Percentiles rank a stretch among this genome's conserved stretches.
These are phyloP conservation scores for Schizothecium vesticola DNA, from an alignment of 495 filamentous ascomycete genomes.

Conservation along the genomic window DNA sequence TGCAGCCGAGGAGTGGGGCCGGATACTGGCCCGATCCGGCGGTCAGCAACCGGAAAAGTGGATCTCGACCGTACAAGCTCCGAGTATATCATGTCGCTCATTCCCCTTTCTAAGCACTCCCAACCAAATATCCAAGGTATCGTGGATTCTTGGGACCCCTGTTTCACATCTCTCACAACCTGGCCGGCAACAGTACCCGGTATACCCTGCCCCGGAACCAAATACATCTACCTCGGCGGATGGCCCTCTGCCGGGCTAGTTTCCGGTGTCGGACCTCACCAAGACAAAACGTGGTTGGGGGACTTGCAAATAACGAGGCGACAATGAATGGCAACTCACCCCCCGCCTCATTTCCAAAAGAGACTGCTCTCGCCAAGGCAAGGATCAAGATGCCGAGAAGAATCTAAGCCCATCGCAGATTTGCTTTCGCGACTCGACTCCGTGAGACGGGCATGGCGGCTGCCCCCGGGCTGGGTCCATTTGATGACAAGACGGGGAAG, in stretches of 20 bases:
- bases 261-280: too few species aligned
- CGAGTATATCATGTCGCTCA: not conserved
- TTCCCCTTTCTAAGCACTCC: not conserved
- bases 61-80: not conserved
- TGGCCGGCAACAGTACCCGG: not conserved
- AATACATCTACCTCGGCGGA: not conserved
- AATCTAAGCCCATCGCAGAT: not conserved
- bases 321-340: not conserved
- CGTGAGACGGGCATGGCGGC: not conserved
- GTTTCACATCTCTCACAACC: not conserved
- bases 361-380: not conserved
- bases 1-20: too few species aligned
- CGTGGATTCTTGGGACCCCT: not conserved
- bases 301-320: not conserved
- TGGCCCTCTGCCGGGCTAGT: too few species aligned
- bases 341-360: not conserved
- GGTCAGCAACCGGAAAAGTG: too few species aligned
- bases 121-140: not conserved
- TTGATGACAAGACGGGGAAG: not conserved
- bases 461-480: too few species aligned
- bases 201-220: not conserved
- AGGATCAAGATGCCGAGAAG: not conserved
- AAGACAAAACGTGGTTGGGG: not conserved
- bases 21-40: too few species aligned
- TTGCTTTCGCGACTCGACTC: not conserved